Evolutionary conservation across 768 basidiomycete genomes (phyloP).

Genomic region (Lactarius hengduanensis): DNA sequence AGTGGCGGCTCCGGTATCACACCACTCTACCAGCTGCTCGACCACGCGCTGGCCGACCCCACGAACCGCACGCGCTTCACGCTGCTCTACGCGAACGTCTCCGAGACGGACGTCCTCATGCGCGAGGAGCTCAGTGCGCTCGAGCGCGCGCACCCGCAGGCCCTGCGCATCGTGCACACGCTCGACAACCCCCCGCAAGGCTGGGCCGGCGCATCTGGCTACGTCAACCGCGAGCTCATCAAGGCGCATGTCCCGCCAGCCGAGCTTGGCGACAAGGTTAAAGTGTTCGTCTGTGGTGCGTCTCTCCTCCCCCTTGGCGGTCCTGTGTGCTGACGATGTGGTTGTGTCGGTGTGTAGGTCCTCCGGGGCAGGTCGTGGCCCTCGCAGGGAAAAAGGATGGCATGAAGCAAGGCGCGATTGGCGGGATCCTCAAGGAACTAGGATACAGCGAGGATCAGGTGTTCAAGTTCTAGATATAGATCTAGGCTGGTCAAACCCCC

Average conservation of each 20-base stretch:
- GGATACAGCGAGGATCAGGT: slow-evolving; percentile 90
- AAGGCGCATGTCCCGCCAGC: slow-evolving; percentile 68
- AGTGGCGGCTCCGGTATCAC: slow-evolving; percentile 95
- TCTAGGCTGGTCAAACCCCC: not conserved
- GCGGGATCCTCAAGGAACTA: slow-evolving; percentile 80
- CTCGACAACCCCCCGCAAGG: slow-evolving; percentile 74
- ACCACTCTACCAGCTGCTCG: slow-evolving; percentile 79
- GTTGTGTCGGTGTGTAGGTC: slow-evolving; percentile 45
- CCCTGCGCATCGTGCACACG: slow-evolving; percentile 80
- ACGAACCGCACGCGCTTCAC: slow-evolving; percentile 93
- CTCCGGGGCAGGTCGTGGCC: slow-evolving; percentile 86
- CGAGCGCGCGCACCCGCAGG: slow-evolving; percentile 64
- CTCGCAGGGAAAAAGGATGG: slow-evolving; percentile 89
- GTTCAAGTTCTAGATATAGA: slow-evolving; percentile 28
- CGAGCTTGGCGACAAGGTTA: slow-evolving; percentile 70
- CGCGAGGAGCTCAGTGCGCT: slow-evolving; percentile 72
- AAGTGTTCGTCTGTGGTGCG: slow-evolving; percentile 87
- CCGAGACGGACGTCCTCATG: slow-evolving; percentile 88
- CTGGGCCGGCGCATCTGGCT: slow-evolving; percentile 74
- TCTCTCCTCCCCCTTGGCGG: slow-evolving; percentile 2
- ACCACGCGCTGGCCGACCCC: slow-evolving; percentile 68
- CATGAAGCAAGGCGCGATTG: slow-evolving; percentile 79
- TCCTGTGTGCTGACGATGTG: not conserved
- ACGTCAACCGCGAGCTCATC: slow-evolving; percentile 68
- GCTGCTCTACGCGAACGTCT: slow-evolving; percentile 86